Evolutionary conservation across 352 stramenopile species (phyloP).

Genomic region (Phytophthora parvispora): DNA sequence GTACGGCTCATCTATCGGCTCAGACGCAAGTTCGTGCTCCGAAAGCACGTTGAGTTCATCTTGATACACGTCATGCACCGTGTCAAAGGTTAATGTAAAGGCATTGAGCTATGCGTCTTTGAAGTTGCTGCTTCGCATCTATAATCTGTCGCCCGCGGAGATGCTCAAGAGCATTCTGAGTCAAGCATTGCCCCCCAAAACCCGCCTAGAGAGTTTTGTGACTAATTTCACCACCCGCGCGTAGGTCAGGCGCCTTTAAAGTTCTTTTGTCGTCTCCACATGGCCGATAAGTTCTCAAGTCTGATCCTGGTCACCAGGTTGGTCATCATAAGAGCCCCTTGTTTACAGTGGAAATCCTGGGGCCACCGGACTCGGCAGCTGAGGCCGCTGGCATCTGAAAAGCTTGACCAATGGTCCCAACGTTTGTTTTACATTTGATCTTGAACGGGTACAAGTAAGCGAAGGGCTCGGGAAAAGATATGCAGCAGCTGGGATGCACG

Average conservation of each 20-base stretch:
- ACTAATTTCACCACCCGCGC: no score
- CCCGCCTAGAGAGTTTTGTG: no score
- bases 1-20: background rate
- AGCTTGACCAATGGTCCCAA: no score
- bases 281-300: background rate
- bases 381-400: background rate
- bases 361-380: background rate
- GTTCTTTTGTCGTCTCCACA: background rate
- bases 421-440: no score
- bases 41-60: background rate
- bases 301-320: background rate
- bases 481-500: constrained; percentile 1
- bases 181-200: no score
- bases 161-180: no score
- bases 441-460: no score
- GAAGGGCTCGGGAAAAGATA: background rate
- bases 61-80: background rate
- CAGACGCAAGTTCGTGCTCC: background rate
- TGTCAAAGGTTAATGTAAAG: background rate
- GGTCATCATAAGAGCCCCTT: background rate
- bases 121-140: constrained; percentile 1
- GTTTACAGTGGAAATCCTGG: background rate
- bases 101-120: background rate
- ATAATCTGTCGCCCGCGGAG: background rate
- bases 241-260: no score